These are phyloP conservation scores for Populus hybrid DNA, from an alignment of 441 rosid genomes.

Conservation along the genomic window DNA sequence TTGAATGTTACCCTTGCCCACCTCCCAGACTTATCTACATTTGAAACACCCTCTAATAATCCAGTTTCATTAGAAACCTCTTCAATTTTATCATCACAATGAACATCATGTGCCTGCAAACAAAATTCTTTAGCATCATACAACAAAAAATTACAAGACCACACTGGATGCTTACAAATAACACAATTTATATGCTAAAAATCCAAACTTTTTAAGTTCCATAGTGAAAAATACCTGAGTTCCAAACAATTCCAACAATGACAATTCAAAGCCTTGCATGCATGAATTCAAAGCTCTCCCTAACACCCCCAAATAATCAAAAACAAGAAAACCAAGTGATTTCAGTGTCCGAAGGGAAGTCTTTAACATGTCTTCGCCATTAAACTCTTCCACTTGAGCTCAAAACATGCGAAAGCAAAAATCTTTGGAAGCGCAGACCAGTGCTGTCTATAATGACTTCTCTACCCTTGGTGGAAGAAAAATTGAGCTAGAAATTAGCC, in stretches of 20 bases:
- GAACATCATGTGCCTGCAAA: slow-evolving; percentile 35
- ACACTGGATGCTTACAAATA: background rate
- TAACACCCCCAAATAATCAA: slow-evolving; percentile 6
- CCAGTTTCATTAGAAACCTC: slow-evolving; percentile 23
- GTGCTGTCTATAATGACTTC: background rate
- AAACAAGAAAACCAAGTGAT: background rate
- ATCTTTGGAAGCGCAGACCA: background rate
- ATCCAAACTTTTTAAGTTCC: background rate
- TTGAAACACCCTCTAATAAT: slow-evolving; percentile 26
- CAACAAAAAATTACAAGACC: background rate
- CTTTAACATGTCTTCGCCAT: background rate
- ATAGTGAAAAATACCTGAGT: slow-evolving; percentile 30
- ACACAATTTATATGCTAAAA: background rate
- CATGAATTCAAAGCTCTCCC: slow-evolving; percentile 79
- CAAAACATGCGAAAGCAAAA: background rate
- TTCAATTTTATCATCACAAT: slow-evolving; percentile 29
- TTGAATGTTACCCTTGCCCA: slow-evolving; percentile 81
- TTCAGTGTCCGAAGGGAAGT: background rate
- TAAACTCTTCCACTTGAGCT: background rate
- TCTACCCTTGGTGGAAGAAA: background rate
- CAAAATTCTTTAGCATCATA: slow-evolving; percentile 16
- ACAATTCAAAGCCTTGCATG: slow-evolving; percentile 57
- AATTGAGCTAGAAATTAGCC: background rate
- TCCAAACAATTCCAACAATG: slow-evolving; percentile 43
- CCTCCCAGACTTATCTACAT: slow-evolving; percentile 54